Conservation (phyloP, 345 rosid species). For the Gossypium raimondii region DNA sequence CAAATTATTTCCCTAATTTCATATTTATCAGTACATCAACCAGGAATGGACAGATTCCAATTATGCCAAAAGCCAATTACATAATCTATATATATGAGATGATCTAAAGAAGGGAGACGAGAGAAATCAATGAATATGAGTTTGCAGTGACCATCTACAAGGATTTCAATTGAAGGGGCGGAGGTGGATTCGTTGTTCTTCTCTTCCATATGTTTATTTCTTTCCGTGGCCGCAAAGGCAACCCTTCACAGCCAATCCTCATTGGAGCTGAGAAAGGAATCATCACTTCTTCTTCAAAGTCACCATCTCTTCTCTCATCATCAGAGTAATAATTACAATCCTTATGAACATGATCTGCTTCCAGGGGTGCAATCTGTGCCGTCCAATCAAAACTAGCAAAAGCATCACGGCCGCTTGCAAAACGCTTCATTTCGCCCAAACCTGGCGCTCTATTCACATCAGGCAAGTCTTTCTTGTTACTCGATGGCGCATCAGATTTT, state of each 20-base stretch:
- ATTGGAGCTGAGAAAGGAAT: constrained; percentile 83
- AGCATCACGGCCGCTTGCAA: constrained; percentile 64
- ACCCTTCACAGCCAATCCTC: constrained; percentile 26
- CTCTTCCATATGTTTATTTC: constrained; percentile 89
- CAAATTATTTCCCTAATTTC: background rate
- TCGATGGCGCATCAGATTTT: constrained; percentile 16
- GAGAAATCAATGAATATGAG: background rate
- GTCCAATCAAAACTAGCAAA: constrained; percentile 62
- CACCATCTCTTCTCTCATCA: constrained; percentile 36
- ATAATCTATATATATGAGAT: background rate
- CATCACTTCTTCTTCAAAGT: constrained; percentile 27
- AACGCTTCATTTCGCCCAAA: constrained; percentile 78
- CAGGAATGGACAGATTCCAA: background rate
- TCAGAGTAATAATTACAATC: constrained; percentile 48
- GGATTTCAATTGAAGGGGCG: constrained; percentile 52
- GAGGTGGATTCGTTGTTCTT: constrained; percentile 75
- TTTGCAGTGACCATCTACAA: constrained; percentile 1
- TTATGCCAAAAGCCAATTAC: background rate
- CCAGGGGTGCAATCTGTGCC: constrained; percentile 51
- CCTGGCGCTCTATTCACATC: constrained; percentile 38
- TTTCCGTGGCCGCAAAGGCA: constrained; percentile 44
- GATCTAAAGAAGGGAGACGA: background rate
- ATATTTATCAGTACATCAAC: background rate
- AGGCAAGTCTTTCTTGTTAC: constrained; percentile 5
- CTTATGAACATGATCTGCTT: constrained; percentile 24